Evolutionary conservation across 139 green algal genomes (phyloP).

Genomic region (Volvox africanus): DNA sequence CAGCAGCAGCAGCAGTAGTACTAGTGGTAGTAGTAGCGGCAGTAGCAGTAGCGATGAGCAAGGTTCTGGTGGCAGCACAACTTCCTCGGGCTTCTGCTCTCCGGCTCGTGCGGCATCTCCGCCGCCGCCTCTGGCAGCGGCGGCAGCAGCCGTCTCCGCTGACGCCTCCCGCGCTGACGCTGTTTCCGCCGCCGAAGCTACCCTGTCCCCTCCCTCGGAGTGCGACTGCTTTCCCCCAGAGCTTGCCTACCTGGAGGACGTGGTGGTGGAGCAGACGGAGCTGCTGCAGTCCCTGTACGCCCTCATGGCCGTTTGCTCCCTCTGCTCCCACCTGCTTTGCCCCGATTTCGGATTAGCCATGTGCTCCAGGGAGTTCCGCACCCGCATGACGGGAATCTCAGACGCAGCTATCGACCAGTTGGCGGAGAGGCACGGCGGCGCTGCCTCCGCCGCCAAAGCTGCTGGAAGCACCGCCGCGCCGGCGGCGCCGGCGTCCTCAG

Average conservation of each 20-base stretch:
- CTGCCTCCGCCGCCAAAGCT: neutral
- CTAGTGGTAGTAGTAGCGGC: neutral
- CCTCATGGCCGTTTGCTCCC: constrained; percentile 27
- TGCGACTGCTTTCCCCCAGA: neutral
- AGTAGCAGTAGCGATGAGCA: neutral
- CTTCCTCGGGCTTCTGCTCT: neutral
- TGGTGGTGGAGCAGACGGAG: constrained; percentile 34
- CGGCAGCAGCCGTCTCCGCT: neutral
- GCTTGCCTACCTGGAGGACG: constrained; percentile 8
- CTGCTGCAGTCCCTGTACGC: constrained; percentile 33
- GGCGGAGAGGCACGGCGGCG: neutral
- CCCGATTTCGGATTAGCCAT: constrained; percentile 29
- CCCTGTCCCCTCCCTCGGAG: neutral
- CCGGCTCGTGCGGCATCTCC: neutral
- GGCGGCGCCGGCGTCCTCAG: neutral
- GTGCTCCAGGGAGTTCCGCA: constrained; percentile 11
- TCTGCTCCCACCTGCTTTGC: constrained; percentile 11
- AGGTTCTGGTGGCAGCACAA: neutral
- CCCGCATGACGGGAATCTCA: constrained; percentile 2
- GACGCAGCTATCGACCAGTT: constrained; percentile 2
- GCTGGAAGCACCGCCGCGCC: neutral
- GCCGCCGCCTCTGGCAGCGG: neutral
- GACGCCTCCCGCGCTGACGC: too few species aligned
- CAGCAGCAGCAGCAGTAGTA: neutral
- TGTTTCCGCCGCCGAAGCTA: neutral